A percentile compares a stretch with the other conserved stretches of the same genome.
Evolutionary conservation across 164 flowering plant species (phyloP).

Genomic region (Piper betle): DNA sequence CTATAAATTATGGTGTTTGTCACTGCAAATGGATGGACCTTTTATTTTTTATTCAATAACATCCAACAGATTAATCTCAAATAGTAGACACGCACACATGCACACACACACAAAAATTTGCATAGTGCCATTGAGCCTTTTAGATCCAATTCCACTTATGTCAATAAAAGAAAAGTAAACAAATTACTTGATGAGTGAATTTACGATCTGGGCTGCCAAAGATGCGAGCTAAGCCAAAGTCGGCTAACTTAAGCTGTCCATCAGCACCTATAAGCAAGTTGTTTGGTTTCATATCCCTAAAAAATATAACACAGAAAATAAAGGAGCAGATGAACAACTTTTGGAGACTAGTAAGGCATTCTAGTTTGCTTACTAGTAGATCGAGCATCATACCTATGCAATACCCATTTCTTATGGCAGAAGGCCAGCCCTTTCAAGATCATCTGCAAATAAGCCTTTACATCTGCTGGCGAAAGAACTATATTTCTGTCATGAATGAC

Average conservation of each 20-base stretch:
- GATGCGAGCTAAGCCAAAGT: conserved; percentile 91
- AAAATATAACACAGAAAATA: conserved; percentile 3
- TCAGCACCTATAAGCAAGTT: conserved; percentile 75
- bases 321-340: background rate
- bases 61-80: too few species aligned
- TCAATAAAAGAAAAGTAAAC: background rate
- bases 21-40: too few species aligned
- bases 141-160: background rate
- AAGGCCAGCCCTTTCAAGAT: conserved; percentile 82
- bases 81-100: background rate
- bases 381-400: conserved; percentile 51
- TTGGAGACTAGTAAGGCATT: background rate
- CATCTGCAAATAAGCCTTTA: conserved; percentile 87
- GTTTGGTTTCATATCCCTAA: conserved; percentile 99
- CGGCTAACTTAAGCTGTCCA: conserved; percentile 90
- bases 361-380: too few species aligned
- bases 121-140: too few species aligned
- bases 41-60: too few species aligned
- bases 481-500: conserved; percentile 88
- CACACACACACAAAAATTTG: background rate
- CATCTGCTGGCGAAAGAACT: conserved; percentile 83
- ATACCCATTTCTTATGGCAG: conserved; percentile 95
- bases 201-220: conserved; percentile 95
- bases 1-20: too few species aligned
- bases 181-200: conserved; percentile 79